Evolutionary conservation across 1,284 basidiomycete genomes (phyloP).

Genomic region (Neonothopanus nambi): DNA sequence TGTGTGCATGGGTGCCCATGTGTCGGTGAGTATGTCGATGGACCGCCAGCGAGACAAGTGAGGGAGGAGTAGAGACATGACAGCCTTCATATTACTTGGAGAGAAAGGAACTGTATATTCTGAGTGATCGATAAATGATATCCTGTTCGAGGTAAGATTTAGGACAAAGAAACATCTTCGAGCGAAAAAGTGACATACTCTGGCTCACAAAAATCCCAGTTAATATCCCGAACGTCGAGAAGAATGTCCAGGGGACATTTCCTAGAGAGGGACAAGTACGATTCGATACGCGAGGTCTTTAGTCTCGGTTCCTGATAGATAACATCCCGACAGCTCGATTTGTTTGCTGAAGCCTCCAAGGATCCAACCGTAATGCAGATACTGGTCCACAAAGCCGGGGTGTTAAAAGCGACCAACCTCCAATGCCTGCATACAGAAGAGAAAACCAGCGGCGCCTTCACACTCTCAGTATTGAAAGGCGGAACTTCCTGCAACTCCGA

Average conservation of each 20-base stretch:
- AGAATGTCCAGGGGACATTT: slow-evolving; percentile 50
- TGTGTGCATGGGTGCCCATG: slow-evolving; percentile 49
- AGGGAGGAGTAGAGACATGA: slow-evolving; percentile 44
- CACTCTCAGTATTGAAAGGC: slow-evolving; percentile 38
- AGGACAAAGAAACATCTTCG: too few relatives aligned
- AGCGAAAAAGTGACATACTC: slow-evolving; percentile 36
- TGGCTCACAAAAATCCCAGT: slow-evolving; percentile 51
- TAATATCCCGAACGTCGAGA: slow-evolving; percentile 53
- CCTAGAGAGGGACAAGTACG: slow-evolving; percentile 44
- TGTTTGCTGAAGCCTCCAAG: slow-evolving; percentile 16
- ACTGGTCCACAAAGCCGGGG: slow-evolving; percentile 53
- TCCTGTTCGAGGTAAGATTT: not conserved
- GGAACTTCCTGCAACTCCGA: slow-evolving; percentile 25
- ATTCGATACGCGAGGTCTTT: slow-evolving; percentile 33
- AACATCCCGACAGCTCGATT: slow-evolving; percentile 15
- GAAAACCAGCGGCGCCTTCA: slow-evolving; percentile 42
- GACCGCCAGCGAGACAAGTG: slow-evolving; percentile 52
- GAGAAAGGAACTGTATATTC: slow-evolving; percentile 41
- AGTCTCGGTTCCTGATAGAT: slow-evolving; percentile 18
- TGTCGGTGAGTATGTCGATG: slow-evolving; percentile 51
- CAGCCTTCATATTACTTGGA: slow-evolving; percentile 39
- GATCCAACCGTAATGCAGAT: slow-evolving; percentile 47
- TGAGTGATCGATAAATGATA: slow-evolving; percentile 19
- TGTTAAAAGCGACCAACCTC: slow-evolving; percentile 46
- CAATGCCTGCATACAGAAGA: slow-evolving; percentile 50